Base-by-base conservation (phyloP, 2,329 filamentous ascomycete species). In the Erysiphe neolycopersici region DNA sequence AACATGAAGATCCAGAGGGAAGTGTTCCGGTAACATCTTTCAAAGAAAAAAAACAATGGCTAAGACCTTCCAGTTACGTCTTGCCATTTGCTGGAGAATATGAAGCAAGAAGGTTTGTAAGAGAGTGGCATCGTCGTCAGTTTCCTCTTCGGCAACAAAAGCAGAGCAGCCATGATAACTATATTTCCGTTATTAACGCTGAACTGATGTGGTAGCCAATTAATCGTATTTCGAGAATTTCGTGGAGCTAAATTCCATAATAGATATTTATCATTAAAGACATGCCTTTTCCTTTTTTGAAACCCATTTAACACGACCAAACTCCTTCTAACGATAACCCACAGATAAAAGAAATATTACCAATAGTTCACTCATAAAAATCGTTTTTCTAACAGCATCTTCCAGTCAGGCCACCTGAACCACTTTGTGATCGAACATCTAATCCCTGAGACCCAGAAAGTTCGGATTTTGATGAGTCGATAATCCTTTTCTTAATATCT, bases 401-500 rank as follows among this genome's bases (percentile, higher is more conserved):
- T 56, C 73, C 67, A 56, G 74, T 68, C 46, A 67, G 49, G 44
- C 64, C 62, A 47, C 44, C 55, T 46, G 66, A 66, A 41, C 66
- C 65, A 50, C 67, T 68, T 51, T 69, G 69, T 54, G 67, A 62
- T 51, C 71, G 69, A 54, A 85, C 78, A 57, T 75, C 80, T 53
- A 85, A 76, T 39, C 73, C 74, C 48, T 64, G 60, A 32, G 61
- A 54, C 35, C 64, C 57, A 32, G 67, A 61, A 54, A 74, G 69
- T 52, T 89, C 80, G 50, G 73, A 73, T 67, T 87, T 83, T 52
- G 76, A 73, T 50, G 77, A 91, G 61, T 95, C 87, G 62, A 94
- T 89, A 61, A 94, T 78, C 53, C 83, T 76, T 71, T 93, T 93
- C 76, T 98, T 98, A 68, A 98, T 95, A 59, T 95, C 87, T 51